These are phyloP conservation scores for Fusarium goolgardi DNA, from an alignment of 2,329 filamentous ascomycete genomes.

Conservation along the genomic window DNA sequence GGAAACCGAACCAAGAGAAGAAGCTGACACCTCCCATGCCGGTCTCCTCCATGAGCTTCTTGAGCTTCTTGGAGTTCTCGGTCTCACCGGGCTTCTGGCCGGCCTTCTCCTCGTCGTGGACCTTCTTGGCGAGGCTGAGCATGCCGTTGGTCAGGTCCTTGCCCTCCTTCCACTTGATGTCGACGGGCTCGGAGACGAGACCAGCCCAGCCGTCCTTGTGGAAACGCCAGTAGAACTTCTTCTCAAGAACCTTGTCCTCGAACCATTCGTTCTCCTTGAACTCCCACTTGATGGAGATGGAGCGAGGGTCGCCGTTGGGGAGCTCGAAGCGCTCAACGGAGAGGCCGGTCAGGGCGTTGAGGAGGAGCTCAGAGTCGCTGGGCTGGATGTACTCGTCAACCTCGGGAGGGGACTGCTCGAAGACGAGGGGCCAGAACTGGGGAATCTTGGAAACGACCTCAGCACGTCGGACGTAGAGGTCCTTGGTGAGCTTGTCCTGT, in stretches of 20 bases:
- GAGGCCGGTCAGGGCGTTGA: slow-evolving; percentile 73
- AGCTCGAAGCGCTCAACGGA: slow-evolving; percentile 86
- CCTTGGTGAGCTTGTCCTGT: slow-evolving; percentile 73
- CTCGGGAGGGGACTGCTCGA: slow-evolving; percentile 86
- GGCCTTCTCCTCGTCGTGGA: slow-evolving; percentile 70
- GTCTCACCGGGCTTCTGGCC: slow-evolving; percentile 57
- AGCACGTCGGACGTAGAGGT: slow-evolving; percentile 81
- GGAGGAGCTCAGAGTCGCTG: slow-evolving; percentile 78
- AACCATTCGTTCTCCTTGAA: slow-evolving; percentile 88
- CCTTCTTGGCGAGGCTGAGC: slow-evolving; percentile 76
- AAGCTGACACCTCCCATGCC: slow-evolving; percentile 78
- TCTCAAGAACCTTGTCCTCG: slow-evolving; percentile 80
- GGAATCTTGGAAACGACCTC: slow-evolving; percentile 77
- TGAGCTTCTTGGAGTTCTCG: slow-evolving; percentile 62
- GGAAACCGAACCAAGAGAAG: slow-evolving; percentile 90
- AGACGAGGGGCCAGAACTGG: slow-evolving; percentile 94
- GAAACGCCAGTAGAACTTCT: slow-evolving; percentile 90
- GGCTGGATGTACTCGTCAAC: slow-evolving; percentile 91
- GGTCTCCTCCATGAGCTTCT: slow-evolving; percentile 67
- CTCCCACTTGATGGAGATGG: slow-evolving; percentile 79
- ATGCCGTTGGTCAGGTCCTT: slow-evolving; percentile 87
- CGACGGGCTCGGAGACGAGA: slow-evolving; percentile 88
- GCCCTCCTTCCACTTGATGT: slow-evolving; percentile 83
- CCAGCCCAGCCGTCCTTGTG: slow-evolving; percentile 76
- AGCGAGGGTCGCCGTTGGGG: slow-evolving; percentile 80